A percentile compares a stretch with the other conserved stretches of the same genome.
These are phyloP conservation scores for Penicillium verhagenii DNA, from an alignment of 495 filamentous ascomycete genomes.

Conservation along the genomic window DNA sequence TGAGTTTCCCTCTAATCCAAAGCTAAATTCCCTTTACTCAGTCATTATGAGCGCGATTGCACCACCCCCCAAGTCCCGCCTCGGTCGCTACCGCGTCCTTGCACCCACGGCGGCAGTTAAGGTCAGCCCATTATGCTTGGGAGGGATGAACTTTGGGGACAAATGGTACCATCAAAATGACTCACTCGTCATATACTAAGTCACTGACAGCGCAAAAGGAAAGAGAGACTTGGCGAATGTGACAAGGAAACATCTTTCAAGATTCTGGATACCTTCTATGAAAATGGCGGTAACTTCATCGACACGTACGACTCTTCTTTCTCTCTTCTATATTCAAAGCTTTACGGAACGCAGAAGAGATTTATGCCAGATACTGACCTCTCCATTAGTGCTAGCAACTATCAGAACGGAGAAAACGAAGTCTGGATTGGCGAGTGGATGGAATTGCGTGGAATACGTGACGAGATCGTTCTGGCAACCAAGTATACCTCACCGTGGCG, in stretches of 20 bases:
- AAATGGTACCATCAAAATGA: no score
- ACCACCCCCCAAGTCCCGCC: constrained; percentile 10
- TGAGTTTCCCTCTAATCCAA: not conserved
- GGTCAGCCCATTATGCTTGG: constrained; percentile 60
- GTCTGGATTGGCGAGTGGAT: constrained; percentile 62
- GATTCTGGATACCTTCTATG: constrained; percentile 54
- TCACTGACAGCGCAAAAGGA: not conserved
- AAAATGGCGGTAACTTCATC: constrained; percentile 53
- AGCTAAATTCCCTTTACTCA: not conserved
- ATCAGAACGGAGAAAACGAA: constrained; percentile 55
- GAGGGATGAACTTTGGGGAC: constrained; percentile 63
- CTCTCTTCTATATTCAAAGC: not conserved
- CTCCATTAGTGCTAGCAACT: constrained; percentile 43
- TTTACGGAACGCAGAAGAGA: not conserved
- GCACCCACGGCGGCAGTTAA: constrained; percentile 57
- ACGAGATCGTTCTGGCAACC: constrained; percentile 72
- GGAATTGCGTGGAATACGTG: constrained; percentile 50
- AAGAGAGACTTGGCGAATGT: not conserved
- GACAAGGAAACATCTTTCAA: constrained; percentile 42
- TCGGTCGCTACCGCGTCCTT: constrained; percentile 61
- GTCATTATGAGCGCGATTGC: not conserved
- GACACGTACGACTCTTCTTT: constrained; percentile 29
- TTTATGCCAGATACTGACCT: not conserved
- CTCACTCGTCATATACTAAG: no score
- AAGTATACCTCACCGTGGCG: constrained; percentile 56